Percentiles rank a stretch among this genome's conserved stretches.
These are phyloP conservation scores for Candolleomyces eurysporus DNA, from an alignment of 768 basidiomycete species.

Conservation along the genomic window DNA sequence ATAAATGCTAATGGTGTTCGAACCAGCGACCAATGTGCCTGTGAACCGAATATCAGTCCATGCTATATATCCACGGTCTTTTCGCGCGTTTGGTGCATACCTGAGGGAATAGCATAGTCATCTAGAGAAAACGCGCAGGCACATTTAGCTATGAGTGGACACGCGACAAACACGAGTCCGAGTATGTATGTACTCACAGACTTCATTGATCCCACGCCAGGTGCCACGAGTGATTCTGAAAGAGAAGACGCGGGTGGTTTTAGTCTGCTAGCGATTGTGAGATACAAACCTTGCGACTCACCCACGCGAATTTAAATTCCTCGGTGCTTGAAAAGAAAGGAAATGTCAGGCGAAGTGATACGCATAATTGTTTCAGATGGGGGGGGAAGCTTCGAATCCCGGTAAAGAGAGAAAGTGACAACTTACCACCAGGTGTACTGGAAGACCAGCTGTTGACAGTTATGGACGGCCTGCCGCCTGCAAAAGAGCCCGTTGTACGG, in stretches of 20 bases:
- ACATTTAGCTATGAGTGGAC: too few relatives aligned
- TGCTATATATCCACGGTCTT: not conserved
- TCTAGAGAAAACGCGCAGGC: conserved; percentile 17
- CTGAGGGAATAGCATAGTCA: conserved; percentile 42
- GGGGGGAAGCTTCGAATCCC: too few relatives aligned
- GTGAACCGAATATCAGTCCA: not conserved
- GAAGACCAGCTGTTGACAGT: conserved; percentile 44
- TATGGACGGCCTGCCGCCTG: conserved; percentile 45
- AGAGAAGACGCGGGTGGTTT: not conserved
- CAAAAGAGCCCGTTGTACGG: conserved; percentile 44
- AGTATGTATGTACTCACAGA: conserved; percentile 28
- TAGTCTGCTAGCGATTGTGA: not conserved
- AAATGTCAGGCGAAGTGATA: conserved; percentile 1
- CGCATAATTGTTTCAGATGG: not conserved
- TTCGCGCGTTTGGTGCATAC: conserved; percentile 8
- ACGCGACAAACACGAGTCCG: not conserved
- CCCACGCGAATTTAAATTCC: conserved; percentile 43
- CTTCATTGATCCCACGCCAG: conserved; percentile 46
- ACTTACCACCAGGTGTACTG: conserved; percentile 34
- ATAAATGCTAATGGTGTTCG: conserved; percentile 43
- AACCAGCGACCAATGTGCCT: conserved; percentile 32
- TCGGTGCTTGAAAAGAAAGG: conserved; percentile 27
- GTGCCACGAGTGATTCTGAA: conserved; percentile 47
- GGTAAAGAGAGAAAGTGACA: not conserved
- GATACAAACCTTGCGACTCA: conserved; percentile 13